Conservation (phyloP, 805 yeast genomes). For the Saccharomycopsis capsularis region DNA sequence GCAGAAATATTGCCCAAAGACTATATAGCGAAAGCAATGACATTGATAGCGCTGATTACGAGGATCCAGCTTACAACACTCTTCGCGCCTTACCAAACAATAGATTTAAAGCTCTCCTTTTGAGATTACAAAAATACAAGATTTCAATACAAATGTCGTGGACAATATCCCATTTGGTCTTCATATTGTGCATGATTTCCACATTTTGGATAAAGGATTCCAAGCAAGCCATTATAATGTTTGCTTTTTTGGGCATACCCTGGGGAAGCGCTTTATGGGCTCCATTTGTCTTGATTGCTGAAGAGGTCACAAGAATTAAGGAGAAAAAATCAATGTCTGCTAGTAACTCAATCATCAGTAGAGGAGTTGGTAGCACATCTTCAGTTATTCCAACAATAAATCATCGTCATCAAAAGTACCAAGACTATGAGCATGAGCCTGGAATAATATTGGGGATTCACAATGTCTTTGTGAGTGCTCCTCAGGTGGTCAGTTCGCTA, state of each 20-base stretch:
- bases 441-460: constrained; percentile 52
- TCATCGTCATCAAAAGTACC: constrained; percentile 26
- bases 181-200: constrained; percentile 40
- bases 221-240: constrained; percentile 38
- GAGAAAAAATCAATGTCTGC: constrained; percentile 31
- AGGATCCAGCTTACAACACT: not conserved
- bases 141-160: constrained; percentile 38
- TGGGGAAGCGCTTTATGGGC: constrained; percentile 68
- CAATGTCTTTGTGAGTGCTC: constrained; percentile 51
- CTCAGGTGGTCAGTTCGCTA: constrained; percentile 48
- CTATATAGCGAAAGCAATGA: not conserved
- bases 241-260: constrained; percentile 49
- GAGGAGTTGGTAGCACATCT: not conserved
- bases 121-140: constrained; percentile 20
- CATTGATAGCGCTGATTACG: not conserved
- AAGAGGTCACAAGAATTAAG: constrained; percentile 46
- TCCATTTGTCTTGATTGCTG: constrained; percentile 55
- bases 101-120: not conserved
- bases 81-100: not conserved
- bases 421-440: constrained; percentile 44
- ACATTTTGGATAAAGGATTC: constrained; percentile 41
- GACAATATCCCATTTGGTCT: constrained; percentile 44
- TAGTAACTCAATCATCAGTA: not conserved
- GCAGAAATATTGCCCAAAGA: not conserved
- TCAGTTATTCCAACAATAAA: not conserved